Evolutionary conservation across 169 alveolate species (phyloP).

Genomic region (Neospora caninum): DNA sequence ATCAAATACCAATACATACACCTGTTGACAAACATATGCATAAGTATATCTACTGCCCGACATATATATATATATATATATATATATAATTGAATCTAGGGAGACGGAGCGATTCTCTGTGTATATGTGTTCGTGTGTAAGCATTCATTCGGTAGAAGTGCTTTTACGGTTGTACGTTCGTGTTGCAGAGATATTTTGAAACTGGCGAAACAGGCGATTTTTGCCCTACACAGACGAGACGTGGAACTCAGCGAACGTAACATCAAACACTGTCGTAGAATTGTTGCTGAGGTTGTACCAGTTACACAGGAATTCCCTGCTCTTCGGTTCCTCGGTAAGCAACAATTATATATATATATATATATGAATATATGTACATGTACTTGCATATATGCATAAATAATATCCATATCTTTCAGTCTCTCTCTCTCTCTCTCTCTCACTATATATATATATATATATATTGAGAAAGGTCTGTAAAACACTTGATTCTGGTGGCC

Average conservation of each 20-base stretch:
- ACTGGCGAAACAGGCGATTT: conserved; percentile 44
- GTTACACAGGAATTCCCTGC: conserved; percentile 34
- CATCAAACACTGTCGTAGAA: neutral
- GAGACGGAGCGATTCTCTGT: neutral
- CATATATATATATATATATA: neutral
- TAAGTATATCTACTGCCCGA: neutral
- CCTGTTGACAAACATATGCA: neutral
- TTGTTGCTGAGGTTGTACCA: neutral
- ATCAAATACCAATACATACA: neutral
- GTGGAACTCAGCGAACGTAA: neutral
- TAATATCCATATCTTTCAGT: too few relatives aligned
- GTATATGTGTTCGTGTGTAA: neutral
- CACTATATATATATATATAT: too few relatives aligned
- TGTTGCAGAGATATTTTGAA: conserved; percentile 31
- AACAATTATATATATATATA: neutral
- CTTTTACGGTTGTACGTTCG: neutral
- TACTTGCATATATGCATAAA: too few relatives aligned
- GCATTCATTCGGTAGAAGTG: too few relatives aligned
- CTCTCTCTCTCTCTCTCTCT: too few relatives aligned
- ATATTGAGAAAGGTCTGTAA: too few relatives aligned
- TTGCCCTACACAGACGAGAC: conserved; percentile 39
- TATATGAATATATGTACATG: neutral
- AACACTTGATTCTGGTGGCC: too few relatives aligned
- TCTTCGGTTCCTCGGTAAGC: conserved; percentile 37
- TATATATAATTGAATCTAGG: neutral